phyloP scores from a whole-genome alignment of 2,329 filamentous ascomycete genomes.

The Ophiosphaerella narmari region DNA sequence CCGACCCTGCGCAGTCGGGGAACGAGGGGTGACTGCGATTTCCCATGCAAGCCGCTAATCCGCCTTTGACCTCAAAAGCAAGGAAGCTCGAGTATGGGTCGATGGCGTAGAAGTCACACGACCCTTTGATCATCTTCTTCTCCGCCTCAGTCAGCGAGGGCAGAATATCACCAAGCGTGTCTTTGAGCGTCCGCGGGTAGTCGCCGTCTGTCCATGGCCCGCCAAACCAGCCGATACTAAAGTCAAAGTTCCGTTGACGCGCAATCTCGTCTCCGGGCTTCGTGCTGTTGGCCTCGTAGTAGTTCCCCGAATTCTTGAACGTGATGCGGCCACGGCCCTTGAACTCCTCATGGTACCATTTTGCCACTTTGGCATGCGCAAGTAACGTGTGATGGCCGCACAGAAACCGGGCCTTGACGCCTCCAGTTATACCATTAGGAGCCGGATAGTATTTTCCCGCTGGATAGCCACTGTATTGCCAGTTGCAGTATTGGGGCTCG shows the following conservation, averaged over 20 bases:
- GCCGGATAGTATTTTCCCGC: slow-evolving; percentile 53
- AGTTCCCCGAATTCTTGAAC: slow-evolving; percentile 52
- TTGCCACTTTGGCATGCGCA: slow-evolving; percentile 50
- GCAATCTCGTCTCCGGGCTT: slow-evolving; percentile 43
- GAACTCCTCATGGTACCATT: slow-evolving; percentile 54
- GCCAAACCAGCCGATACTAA: slow-evolving; percentile 52
- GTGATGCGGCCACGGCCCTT: slow-evolving; percentile 49
- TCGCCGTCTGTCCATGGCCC: slow-evolving; percentile 54
- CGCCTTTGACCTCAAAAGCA: slow-evolving; percentile 38
- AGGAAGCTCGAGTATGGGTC: slow-evolving; percentile 43
- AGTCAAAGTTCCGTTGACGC: slow-evolving; percentile 48
- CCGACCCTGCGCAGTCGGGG: slow-evolving; percentile 49
- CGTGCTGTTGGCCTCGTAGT: slow-evolving; percentile 47
- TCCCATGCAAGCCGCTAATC: slow-evolving; percentile 46
- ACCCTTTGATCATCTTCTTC: slow-evolving; percentile 50
- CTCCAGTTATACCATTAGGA: slow-evolving; percentile 49
- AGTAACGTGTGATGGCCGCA: slow-evolving; percentile 53
- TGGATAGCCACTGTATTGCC: slow-evolving; percentile 53
- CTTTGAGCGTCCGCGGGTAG: slow-evolving; percentile 47
- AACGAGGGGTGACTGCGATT: slow-evolving; percentile 48
- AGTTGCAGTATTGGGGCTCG: slow-evolving; percentile 54
- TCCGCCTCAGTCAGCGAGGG: slow-evolving; percentile 46
- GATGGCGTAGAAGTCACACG: slow-evolving; percentile 52
- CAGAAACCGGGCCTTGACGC: slow-evolving; percentile 48
- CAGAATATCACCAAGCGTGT: slow-evolving; percentile 47